phyloP scores from a whole-genome alignment of 306 rosid species.

The Trifolium subterraneum region DNA sequence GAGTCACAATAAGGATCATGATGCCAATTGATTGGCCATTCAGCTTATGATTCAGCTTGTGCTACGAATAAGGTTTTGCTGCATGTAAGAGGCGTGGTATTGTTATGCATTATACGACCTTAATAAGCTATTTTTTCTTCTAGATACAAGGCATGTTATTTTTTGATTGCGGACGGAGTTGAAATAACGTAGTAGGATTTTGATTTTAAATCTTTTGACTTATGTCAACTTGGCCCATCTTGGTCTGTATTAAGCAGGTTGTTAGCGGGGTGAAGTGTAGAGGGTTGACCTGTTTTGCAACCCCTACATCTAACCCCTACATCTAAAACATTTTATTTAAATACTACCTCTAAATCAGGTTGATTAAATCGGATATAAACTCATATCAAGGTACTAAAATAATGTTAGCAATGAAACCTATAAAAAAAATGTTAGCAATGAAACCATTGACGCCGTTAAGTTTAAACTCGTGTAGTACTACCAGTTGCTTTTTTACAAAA shows the following conservation, averaged over 20 bases:
- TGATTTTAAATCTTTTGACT: too few species aligned
- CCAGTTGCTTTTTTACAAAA: not conserved
- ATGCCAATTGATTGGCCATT: conserved; percentile 33
- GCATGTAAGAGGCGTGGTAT: conserved; percentile 17
- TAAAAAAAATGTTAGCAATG: not conserved
- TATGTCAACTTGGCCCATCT: too few species aligned
- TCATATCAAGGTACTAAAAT: not conserved
- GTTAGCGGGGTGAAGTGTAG: too few species aligned
- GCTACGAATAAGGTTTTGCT: conserved; percentile 41
- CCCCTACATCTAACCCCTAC: too few species aligned
- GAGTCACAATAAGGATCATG: conserved; percentile 29
- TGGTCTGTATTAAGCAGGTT: too few species aligned
- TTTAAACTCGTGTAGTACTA: not conserved
- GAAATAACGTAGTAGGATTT: not conserved
- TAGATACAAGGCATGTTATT: not conserved
- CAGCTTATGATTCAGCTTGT: too few species aligned
- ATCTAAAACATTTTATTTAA: too few species aligned
- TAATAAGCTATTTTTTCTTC: not conserved
- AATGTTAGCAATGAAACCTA: not conserved
- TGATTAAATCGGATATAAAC: too few species aligned
- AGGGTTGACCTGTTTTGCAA: too few species aligned
- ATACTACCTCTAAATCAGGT: not conserved
- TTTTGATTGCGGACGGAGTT: not conserved
- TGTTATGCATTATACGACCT: conserved; percentile 14
- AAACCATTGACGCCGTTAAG: not conserved